A percentile compares a stretch with the other conserved stretches of the same genome.
Evolutionary conservation across 768 basidiomycete genomes (phyloP).

Genomic region (Pleurotus cornucopiae): DNA sequence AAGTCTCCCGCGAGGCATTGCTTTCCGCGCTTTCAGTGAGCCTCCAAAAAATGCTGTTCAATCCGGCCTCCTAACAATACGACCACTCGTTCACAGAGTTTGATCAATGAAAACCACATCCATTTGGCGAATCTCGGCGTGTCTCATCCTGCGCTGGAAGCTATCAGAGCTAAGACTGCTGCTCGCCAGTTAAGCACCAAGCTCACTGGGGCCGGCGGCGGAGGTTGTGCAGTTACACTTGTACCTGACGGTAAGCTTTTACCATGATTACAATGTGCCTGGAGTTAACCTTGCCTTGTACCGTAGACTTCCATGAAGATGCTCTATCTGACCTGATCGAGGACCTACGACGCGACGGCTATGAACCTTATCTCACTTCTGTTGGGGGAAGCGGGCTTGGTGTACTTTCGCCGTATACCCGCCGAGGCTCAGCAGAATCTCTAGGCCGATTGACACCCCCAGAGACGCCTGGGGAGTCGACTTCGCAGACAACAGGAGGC

Average conservation of each 20-base stretch:
- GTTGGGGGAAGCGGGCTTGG: constrained; percentile 94
- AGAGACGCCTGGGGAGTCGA: constrained; percentile 34
- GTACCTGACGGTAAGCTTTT: constrained; percentile 79
- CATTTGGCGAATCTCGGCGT: constrained; percentile 85
- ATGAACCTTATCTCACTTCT: constrained; percentile 83
- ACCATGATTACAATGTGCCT: neutral
- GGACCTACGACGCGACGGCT: constrained; percentile 59
- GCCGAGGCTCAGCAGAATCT: constrained; percentile 14
- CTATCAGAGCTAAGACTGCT: constrained; percentile 67
- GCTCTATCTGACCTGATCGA: constrained; percentile 53
- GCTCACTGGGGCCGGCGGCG: constrained; percentile 95
- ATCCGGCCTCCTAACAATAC: constrained; percentile 9
- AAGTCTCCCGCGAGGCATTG: constrained; percentile 61
- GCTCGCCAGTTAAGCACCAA: constrained; percentile 78
- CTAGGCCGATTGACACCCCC: constrained; percentile 46
- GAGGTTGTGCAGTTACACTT: constrained; percentile 95
- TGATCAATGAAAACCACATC: constrained; percentile 87
- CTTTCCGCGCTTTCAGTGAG: constrained; percentile 69
- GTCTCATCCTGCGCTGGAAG: constrained; percentile 85
- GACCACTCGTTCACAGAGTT: constrained; percentile 39
- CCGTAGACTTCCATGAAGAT: constrained; percentile 66
- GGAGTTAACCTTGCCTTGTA: neutral
- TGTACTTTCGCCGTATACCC: constrained; percentile 59
- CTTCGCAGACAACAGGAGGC: neutral
- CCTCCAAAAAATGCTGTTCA: constrained; percentile 13